Percentiles rank a stretch among this genome's conserved stretches.
phyloP scores from a whole-genome alignment of 352 stramenopile species.

The Phytopythium oedochilum region DNA sequence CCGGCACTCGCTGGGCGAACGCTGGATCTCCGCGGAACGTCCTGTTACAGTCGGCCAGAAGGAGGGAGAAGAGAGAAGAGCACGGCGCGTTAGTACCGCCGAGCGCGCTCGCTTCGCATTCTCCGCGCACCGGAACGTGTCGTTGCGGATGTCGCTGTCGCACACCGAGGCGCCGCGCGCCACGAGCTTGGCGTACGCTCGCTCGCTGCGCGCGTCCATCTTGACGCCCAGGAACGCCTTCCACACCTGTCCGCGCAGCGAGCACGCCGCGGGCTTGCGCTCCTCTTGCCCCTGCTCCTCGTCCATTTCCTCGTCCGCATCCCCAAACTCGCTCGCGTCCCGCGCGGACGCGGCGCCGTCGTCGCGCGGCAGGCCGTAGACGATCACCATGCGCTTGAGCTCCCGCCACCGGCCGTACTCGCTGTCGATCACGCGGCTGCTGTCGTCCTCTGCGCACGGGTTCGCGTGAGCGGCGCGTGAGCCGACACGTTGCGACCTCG shows the following conservation, averaged over 20 bases:
- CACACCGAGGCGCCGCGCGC: slow-evolving; percentile 69
- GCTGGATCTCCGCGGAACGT: slow-evolving; percentile 87
- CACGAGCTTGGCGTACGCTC: slow-evolving; percentile 67
- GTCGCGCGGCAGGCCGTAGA: slow-evolving; percentile 62
- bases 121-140: slow-evolving; percentile 70
- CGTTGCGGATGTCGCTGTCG: slow-evolving; percentile 88
- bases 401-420: slow-evolving; percentile 78
- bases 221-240: slow-evolving; percentile 85
- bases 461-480: no score
- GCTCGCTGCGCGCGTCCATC: slow-evolving; percentile 37
- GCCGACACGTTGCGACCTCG: no score
- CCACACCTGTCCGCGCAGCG: slow-evolving; percentile 83
- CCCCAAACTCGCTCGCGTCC: not conserved
- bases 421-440: slow-evolving; percentile 32
- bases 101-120: not conserved
- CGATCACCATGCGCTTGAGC: slow-evolving; percentile 79
- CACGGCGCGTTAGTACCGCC: not conserved
- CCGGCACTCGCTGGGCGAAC: slow-evolving; percentile 85
- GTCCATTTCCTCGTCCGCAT: slow-evolving; percentile 4
- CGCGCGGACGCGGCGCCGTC: slow-evolving; percentile 17
- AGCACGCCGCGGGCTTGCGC: slow-evolving; percentile 25
- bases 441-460: slow-evolving; percentile 29
- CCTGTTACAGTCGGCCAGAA: no score
- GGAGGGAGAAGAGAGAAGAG: no score
- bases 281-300: not conserved